Evolutionary conservation across 2,329 filamentous ascomycete species (phyloP).

Genomic region (Arthroderma uncinatum): DNA sequence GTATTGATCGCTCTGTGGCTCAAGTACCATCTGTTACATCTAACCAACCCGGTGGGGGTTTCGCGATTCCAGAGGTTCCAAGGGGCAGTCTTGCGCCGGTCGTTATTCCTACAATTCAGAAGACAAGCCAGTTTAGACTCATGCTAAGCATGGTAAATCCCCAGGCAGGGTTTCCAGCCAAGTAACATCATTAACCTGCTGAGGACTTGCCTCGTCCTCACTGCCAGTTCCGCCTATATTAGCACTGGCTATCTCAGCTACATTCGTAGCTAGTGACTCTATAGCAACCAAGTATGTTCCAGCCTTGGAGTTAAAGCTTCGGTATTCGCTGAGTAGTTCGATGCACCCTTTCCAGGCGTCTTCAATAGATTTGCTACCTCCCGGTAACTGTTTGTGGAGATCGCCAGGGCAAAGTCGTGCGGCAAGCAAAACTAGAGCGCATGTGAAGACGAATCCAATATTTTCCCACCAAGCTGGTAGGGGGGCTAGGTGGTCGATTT

Average conservation of each 20-base stretch:
- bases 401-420: slow-evolving; percentile 12
- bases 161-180: slow-evolving; percentile 14
- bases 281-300: slow-evolving; percentile 8
- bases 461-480: slow-evolving; percentile 16
- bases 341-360: slow-evolving; percentile 8
- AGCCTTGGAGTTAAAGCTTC: slow-evolving; percentile 6
- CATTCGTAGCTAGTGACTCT: slow-evolving; percentile 2
- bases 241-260: slow-evolving; percentile 3
- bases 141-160: slow-evolving; percentile 9
- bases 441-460: slow-evolving; percentile 12
- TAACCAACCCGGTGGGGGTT: too few relatives aligned
- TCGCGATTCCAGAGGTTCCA: too few relatives aligned
- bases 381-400: slow-evolving; percentile 4
- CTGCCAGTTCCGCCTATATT: not conserved
- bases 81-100: not conserved
- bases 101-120: not conserved
- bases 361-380: slow-evolving; percentile 2
- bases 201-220: not conserved
- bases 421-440: slow-evolving; percentile 12
- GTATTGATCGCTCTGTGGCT: too few relatives aligned
- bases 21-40: too few relatives aligned
- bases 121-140: not conserved
- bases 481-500: slow-evolving; percentile 3
- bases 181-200: slow-evolving; percentile 9
- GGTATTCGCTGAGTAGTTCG: slow-evolving; percentile 10